Evolutionary conservation across 345 rosid species (phyloP), one percentile per base, ranked within the genome.

Genomic region (Passiflora organensis): DNA sequence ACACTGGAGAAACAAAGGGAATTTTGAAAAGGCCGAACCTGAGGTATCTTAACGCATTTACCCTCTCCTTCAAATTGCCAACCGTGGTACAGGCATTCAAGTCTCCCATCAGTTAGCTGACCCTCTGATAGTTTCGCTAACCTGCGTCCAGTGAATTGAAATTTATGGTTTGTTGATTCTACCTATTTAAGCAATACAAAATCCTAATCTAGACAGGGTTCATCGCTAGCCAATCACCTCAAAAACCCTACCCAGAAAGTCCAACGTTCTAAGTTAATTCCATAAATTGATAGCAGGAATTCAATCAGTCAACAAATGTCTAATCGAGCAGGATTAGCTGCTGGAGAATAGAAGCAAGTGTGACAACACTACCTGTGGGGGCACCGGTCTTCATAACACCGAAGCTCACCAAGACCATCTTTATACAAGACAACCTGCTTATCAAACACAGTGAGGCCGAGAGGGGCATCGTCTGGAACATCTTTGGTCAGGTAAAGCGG

Each of bases 11-110:
- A 28, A 28, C 34, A 28, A 28, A 8, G 34, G 34, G 34, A 2
- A 28, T 28, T 28, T n/a, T n/a, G n/a, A 24, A 1, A 14, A 58
- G 15, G 46, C 19, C 62, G 48, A 36, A 90, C 95, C 95, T 90
- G 97, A 68, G 97, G 97, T 47, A 91, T 91, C 79, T 84, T 81
- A 20, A 88, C 85, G 51, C 98, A 91, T 81, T 86, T 72, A 20
- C 96, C 98, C 20, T 84, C 80, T 39, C 96, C 95, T 56, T 84
- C 93, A 68, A 84, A 91, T 67, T 88, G 98, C 96, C 98, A 91
- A 15, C 98, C 98, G 59, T 91, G 98, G 64, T 91, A 91, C 34
- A 91, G 58, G 69, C 96, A 91, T 80, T 91, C 98, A 42, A 91
- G 80, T 56, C 90, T 82, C 32, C 98, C 98, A 58, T 88, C 96